Evolutionary conservation across 257 asterid genomes (phyloP).

Genomic region (Lycium ferocissimum): DNA sequence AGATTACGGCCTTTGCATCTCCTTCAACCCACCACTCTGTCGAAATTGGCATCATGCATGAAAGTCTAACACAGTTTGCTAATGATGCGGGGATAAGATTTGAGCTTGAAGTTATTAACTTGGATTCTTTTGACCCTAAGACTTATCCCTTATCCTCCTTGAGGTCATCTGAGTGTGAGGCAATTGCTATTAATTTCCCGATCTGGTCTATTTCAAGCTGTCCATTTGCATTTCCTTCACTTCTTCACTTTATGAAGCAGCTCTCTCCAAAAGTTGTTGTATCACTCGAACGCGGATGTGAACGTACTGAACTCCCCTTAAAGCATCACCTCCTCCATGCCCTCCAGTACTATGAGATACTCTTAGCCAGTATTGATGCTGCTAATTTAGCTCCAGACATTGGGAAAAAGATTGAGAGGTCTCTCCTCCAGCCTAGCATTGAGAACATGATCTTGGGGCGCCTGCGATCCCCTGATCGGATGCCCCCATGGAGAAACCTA

Average conservation of each 20-base stretch:
- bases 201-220: slow-evolving; percentile 53
- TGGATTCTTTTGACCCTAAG: slow-evolving; percentile 61
- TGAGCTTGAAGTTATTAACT: slow-evolving; percentile 63
- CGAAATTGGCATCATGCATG: slow-evolving; percentile 62
- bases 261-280: slow-evolving; percentile 57
- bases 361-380: slow-evolving; percentile 56
- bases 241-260: slow-evolving; percentile 51
- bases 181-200: slow-evolving; percentile 59
- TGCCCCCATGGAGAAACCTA: slow-evolving; percentile 52
- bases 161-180: slow-evolving; percentile 47
- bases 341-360: slow-evolving; percentile 54
- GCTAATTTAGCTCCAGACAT: slow-evolving; percentile 43
- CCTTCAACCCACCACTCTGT: slow-evolving; percentile 53
- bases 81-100: slow-evolving; percentile 51
- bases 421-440: slow-evolving; percentile 59
- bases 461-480: slow-evolving; percentile 42
- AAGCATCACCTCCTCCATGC: slow-evolving; percentile 54
- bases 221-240: slow-evolving; percentile 45
- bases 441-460: slow-evolving; percentile 54
- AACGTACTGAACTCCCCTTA: slow-evolving; percentile 53
- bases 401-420: slow-evolving; percentile 50
- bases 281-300: slow-evolving; percentile 56
- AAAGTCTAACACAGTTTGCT: slow-evolving; percentile 51
- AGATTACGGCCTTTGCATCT: slow-evolving; percentile 62
- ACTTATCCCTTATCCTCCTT: slow-evolving; percentile 44